A percentile compares a stretch with the other conserved stretches of the same genome.
Conservation (phyloP, 2,329 filamentous ascomycete species). For the Sphaerulina musiva region DNA sequence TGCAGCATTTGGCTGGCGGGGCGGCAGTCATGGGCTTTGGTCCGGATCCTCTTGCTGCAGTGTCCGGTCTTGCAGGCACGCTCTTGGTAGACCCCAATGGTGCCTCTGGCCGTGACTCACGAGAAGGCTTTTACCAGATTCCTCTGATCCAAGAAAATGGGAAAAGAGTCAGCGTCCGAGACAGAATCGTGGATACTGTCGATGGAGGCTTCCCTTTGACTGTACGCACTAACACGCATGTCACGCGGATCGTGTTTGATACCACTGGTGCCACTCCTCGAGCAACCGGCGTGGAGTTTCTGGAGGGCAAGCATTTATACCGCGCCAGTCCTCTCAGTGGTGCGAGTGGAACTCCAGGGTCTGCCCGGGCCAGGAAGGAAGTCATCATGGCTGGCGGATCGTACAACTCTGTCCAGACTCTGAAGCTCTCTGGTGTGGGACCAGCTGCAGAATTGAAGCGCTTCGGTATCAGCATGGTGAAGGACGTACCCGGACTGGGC, state of each 20-base stretch:
- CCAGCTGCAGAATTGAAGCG: conserved; percentile 47
- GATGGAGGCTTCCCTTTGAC: conserved; percentile 50
- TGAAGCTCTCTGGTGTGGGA: conserved; percentile 58
- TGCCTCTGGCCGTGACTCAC: conserved; percentile 41
- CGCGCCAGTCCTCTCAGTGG: conserved; percentile 33
- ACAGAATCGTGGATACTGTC: conserved; percentile 49
- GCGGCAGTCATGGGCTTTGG: conserved; percentile 25
- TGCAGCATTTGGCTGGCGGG: conserved; percentile 21
- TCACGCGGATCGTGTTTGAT: conserved; percentile 59
- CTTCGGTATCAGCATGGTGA: conserved; percentile 48
- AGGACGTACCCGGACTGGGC: conserved; percentile 56
- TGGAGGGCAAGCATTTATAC: conserved; percentile 36
- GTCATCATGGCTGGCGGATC: conserved; percentile 44
- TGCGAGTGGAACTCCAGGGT: conserved; percentile 35
- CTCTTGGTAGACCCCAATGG: conserved; percentile 43
- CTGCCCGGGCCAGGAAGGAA: conserved; percentile 39
- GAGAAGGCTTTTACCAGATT: conserved; percentile 51
- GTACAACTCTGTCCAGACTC: conserved; percentile 58
- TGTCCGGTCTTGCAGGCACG: conserved; percentile 41
- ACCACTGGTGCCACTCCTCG: conserved; percentile 47
- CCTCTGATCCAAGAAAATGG: conserved; percentile 47
- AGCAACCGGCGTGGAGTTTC: conserved; percentile 39
- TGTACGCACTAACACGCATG: conserved; percentile 54
- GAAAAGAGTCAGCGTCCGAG: conserved; percentile 51
- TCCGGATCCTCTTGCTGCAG: conserved; percentile 35